Evolutionary conservation across 192 early-diverging fungal species (phyloP), one percentile per base, ranked within the genome.

Genomic region (Radiomyces spectabilis): DNA sequence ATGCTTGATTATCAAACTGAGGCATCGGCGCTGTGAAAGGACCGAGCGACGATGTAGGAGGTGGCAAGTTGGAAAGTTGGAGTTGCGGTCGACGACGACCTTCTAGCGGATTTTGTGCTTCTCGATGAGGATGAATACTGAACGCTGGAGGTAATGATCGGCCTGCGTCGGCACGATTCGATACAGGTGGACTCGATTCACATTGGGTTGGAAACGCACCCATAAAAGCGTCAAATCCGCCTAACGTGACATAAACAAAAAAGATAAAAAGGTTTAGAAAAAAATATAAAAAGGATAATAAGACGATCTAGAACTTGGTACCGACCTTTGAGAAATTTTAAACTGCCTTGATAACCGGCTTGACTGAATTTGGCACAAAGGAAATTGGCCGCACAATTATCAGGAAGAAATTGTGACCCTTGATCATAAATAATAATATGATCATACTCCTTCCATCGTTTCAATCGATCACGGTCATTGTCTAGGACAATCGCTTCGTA

Each of bases 401-500:
- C 79, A 12, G 73, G 55, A 10, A 76, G 59, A 0, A 58, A 49
- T 9, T 77, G 71, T 8, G 77, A 61, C 2, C 78, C 69, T 31
- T 72, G 74, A 59, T 89, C 88, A 59, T 86, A 87, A 15, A 91
- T 57, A 7, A 84, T 72, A 47, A 91, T 82, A 63, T 76, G 76
- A 19, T 77, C 65, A 31, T 59, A 78, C 16, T 61, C 50, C 26
- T 69, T 60, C 85, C 85, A 86, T 15, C 59, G 45, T 0, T 69
- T 56, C n/a, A 81, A 65, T n/a, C 59, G 50, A 5, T 66, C 56
- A 27, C 63, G 67, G 38, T 81, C 76, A 5, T 54, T 52, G 9
- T 85, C 80, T 19, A 69, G 59, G 2, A 75, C 76, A 39, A 85
- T 63, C 24, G 78, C 73, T 46, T 69, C 72, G 30, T 74, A 69